These are phyloP conservation scores for Rhodotorula sp. DNA, from an alignment of 1,284 basidiomycete genomes.

Conservation along the genomic window DNA sequence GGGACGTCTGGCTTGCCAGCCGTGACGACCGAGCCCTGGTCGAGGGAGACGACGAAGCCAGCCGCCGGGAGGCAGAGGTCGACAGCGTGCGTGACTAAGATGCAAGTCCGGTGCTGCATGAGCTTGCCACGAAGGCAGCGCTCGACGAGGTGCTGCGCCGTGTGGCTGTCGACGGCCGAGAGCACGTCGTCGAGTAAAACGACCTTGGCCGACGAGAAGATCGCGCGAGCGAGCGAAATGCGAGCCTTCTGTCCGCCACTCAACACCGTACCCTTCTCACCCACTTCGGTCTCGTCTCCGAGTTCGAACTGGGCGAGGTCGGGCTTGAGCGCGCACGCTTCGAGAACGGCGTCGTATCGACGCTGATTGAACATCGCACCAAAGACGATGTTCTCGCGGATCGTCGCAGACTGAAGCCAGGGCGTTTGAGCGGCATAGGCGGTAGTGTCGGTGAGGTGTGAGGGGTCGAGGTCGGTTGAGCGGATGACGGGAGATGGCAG, in stretches of 20 bases:
- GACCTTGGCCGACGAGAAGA: constrained; percentile 50
- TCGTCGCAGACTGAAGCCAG: constrained; percentile 74
- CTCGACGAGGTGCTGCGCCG: constrained; percentile 41
- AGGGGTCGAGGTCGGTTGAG: constrained; percentile 51
- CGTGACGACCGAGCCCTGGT: constrained; percentile 47
- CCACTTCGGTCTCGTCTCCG: constrained; percentile 72
- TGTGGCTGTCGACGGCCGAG: constrained; percentile 52
- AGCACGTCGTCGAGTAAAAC: constrained; percentile 52
- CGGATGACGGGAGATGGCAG: constrained; percentile 55
- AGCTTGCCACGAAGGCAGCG: constrained; percentile 59
- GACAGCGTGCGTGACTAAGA: constrained; percentile 84
- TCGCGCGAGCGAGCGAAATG: constrained; percentile 46
- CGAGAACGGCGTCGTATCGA: constrained; percentile 69
- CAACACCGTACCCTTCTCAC: constrained; percentile 66
- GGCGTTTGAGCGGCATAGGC: constrained; percentile 85
- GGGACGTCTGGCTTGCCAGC: constrained; percentile 43
- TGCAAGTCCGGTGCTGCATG: constrained; percentile 65
- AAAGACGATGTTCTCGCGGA: constrained; percentile 77
- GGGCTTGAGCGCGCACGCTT: constrained; percentile 71
- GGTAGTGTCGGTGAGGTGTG: constrained; percentile 67
- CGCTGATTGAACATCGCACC: constrained; percentile 63
- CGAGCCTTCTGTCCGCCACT: constrained; percentile 48
- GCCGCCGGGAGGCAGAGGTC: constrained; percentile 55
- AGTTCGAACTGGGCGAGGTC: constrained; percentile 75
- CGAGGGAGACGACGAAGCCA: constrained; percentile 49